A percentile compares a stretch with the other conserved stretches of the same genome.
Conservation (phyloP, 164 flowering plant genomes). For the Magnolia kwangsiensis region DNA sequence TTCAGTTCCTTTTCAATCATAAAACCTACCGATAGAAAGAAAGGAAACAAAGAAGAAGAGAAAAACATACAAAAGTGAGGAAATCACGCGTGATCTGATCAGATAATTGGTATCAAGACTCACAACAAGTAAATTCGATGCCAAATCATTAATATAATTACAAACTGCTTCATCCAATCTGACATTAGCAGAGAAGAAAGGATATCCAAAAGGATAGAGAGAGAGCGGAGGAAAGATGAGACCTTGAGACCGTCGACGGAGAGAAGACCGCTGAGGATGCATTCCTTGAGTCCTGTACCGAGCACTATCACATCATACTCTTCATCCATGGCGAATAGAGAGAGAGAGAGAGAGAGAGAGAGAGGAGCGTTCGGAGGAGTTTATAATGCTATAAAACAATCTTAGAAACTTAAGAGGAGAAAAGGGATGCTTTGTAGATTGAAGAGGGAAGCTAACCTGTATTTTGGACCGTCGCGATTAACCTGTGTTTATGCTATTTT, state of each 20-base stretch:
- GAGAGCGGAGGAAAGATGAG: background rate
- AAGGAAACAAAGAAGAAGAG: background rate
- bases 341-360: background rate
- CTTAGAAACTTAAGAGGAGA: background rate
- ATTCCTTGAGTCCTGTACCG: constrained; percentile 37
- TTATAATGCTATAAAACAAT: background rate
- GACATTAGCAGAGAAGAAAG: background rate
- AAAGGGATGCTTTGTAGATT: constrained; percentile 12
- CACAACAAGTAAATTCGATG: background rate
- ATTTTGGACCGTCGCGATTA: background rate
- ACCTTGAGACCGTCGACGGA: constrained; percentile 38
- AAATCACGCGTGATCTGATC: background rate
- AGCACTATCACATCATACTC: constrained; percentile 37
- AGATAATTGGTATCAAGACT: background rate
- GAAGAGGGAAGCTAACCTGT: background rate
- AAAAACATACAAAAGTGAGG: background rate
- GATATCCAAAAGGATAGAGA: background rate
- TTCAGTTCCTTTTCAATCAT: too few relatives aligned
- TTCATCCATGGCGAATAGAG: constrained; percentile 28
- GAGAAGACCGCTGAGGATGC: constrained; percentile 39
- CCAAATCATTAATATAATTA: background rate
- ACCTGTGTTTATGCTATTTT: background rate
- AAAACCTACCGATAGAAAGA: background rate
- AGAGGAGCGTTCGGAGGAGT: background rate
- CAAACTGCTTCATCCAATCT: background rate